Evolutionary conservation across 768 basidiomycete species (phyloP).

Genomic region (Obba rivulosa): DNA sequence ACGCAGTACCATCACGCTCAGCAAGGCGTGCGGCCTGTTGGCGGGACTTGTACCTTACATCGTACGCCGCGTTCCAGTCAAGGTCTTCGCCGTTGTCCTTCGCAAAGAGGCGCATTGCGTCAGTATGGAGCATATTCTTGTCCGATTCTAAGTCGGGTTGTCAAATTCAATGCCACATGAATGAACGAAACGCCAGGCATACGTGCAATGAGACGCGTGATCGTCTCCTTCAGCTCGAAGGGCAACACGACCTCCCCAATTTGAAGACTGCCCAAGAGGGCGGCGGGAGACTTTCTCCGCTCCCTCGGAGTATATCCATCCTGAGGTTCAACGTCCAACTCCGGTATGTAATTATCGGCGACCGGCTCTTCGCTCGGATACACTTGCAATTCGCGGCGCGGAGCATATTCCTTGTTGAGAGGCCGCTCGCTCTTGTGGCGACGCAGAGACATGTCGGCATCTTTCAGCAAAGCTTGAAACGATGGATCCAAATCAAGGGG

Average conservation of each 20-base stretch:
- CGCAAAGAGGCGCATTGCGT: constrained; percentile 67
- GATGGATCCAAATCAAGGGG: constrained; percentile 63
- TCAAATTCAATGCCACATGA: neutral
- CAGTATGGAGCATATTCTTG: constrained; percentile 58
- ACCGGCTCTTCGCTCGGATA: constrained; percentile 27
- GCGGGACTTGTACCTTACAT: constrained; percentile 54
- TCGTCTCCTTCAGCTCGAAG: constrained; percentile 59
- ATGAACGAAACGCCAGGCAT: constrained; percentile 10
- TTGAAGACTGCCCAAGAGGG: constrained; percentile 68
- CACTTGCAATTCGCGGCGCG: constrained; percentile 52
- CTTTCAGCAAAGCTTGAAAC: constrained; percentile 54
- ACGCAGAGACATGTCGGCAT: constrained; percentile 61
- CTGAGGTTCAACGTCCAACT: constrained; percentile 27
- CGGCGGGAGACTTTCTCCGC: constrained; percentile 73
- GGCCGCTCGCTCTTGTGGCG: constrained; percentile 21
- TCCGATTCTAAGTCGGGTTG: constrained; percentile 44
- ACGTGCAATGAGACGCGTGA: constrained; percentile 68
- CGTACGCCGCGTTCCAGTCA: constrained; percentile 54
- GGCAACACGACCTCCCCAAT: constrained; percentile 73
- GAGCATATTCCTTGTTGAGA: neutral
- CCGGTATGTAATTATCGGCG: constrained; percentile 13
- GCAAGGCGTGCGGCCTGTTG: constrained; percentile 54
- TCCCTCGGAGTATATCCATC: constrained; percentile 25
- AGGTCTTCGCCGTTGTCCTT: constrained; percentile 25
- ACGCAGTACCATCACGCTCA: constrained; percentile 75